phyloP scores from a whole-genome alignment of 305 asterid genomes.

The Fraxinus latifolia region DNA sequence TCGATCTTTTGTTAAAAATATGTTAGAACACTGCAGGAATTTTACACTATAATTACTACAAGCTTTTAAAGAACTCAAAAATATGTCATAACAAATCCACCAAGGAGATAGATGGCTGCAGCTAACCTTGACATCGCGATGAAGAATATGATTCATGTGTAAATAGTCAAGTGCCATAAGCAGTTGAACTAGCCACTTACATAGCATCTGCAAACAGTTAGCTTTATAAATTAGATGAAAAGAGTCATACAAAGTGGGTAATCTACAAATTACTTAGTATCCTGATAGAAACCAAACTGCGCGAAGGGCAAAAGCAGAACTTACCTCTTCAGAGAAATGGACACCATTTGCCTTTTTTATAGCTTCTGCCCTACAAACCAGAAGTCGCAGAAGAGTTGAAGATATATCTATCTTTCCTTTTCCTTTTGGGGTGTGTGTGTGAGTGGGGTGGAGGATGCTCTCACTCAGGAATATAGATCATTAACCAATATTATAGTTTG shows the following conservation, averaged over 20 bases:
- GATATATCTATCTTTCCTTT: not conserved
- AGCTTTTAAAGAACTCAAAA: not conserved
- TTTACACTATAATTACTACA: not conserved
- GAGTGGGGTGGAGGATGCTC: constrained; percentile 2
- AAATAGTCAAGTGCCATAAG: constrained; percentile 90
- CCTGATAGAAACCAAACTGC: not conserved
- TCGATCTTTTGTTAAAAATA: constrained; percentile 81
- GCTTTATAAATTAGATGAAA: constrained; percentile 7
- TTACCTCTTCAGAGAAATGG: constrained; percentile 85
- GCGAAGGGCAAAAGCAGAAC: constrained; percentile 14
- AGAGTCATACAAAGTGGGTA: not conserved
- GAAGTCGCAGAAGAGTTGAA: constrained; percentile 26
- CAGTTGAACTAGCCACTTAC: constrained; percentile 91
- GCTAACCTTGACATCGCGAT: constrained; percentile 88
- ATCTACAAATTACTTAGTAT: constrained; percentile 13
- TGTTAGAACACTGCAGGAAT: constrained; percentile 84
- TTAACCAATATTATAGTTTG: not conserved
- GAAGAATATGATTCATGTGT: constrained; percentile 78
- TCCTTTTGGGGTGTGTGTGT: not conserved
- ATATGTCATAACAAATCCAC: constrained; percentile 2
- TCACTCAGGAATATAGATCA: constrained; percentile 4
- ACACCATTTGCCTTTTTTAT: constrained; percentile 67
- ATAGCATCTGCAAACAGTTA: constrained; percentile 57
- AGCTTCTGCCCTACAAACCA: constrained; percentile 71
- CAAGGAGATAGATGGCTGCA: constrained; percentile 22